Evolutionary conservation across 495 filamentous ascomycete genomes (phyloP).

Genomic region (Trypethelium eluteriae): DNA sequence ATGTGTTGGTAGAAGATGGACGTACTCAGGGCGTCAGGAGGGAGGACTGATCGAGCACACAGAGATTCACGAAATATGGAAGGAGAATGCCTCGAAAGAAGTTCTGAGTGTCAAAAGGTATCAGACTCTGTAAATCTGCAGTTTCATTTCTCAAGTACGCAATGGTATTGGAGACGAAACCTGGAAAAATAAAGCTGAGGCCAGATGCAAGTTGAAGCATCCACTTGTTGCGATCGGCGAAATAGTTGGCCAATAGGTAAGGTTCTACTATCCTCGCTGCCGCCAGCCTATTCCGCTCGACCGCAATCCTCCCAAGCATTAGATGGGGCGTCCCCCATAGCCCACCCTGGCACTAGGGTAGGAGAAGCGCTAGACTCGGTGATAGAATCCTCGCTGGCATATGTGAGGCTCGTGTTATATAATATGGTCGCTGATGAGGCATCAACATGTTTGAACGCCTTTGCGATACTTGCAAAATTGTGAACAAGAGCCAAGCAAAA

Average conservation of each 20-base stretch:
- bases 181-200: neutral
- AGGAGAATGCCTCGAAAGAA: neutral
- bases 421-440: no score
- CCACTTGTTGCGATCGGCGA: neutral
- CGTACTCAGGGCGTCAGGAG: neutral
- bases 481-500: no score
- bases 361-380: no score
- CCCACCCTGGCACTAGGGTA: no score
- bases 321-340: no score
- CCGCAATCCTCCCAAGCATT: no score
- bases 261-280: no score
- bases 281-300: no score
- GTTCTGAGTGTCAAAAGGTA: neutral
- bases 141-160: neutral
- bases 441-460: no score
- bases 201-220: neutral
- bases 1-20: neutral
- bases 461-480: no score
- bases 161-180: neutral
- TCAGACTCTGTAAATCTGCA: neutral
- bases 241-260: conserved; percentile 2
- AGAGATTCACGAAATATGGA: neutral
- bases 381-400: no score
- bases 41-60: neutral
- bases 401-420: no score